Conservation (phyloP, 495 filamentous ascomycete genomes). For the Penicillium argentinense region DNA sequence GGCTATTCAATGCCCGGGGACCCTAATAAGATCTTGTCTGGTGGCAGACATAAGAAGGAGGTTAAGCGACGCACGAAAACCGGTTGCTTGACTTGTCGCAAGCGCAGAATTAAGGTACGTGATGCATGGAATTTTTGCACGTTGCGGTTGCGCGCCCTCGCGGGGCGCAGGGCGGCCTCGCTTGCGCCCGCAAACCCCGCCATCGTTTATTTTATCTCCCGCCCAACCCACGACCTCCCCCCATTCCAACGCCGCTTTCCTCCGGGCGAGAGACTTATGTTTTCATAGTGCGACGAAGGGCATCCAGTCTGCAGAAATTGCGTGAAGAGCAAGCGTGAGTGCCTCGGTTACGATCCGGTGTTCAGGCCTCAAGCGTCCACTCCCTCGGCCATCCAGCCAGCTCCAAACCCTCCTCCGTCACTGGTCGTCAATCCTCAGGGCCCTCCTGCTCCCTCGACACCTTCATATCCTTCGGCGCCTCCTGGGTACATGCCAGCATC, state of each 20-base stretch:
- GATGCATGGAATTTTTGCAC: constrained; percentile 34
- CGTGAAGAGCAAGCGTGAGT: constrained; percentile 97
- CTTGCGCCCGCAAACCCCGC: constrained; percentile 50
- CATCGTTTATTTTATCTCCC: constrained; percentile 32
- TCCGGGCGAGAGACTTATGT: constrained; percentile 16
- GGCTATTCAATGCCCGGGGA: constrained; percentile 42
- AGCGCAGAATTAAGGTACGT: constrained; percentile 97
- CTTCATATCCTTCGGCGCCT: constrained; percentile 48
- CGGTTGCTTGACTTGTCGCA: constrained; percentile 94
- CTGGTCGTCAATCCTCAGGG: constrained; percentile 49
- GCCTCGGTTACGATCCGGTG: constrained; percentile 95
- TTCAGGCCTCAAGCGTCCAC: constrained; percentile 82
- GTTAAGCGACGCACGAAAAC: constrained; percentile 98
- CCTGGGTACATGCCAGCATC: constrained; percentile 60
- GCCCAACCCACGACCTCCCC: constrained; percentile 19
- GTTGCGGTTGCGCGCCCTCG: constrained; percentile 17
- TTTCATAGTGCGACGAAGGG: constrained; percentile 84
- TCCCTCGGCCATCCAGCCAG: constrained; percentile 77
- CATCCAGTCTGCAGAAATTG: constrained; percentile 96
- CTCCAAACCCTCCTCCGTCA: constrained; percentile 54
- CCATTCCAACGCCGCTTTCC: constrained; percentile 15
- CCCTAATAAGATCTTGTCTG: constrained; percentile 65
- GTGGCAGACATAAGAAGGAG: constrained; percentile 93
- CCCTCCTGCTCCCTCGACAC: constrained; percentile 27
- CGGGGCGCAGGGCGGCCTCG: constrained; percentile 45